Evolutionary conservation across 2,329 filamentous ascomycete species (phyloP), one percentile per base, ranked within the genome.

Genomic region (Hypoxylon sp.): DNA sequence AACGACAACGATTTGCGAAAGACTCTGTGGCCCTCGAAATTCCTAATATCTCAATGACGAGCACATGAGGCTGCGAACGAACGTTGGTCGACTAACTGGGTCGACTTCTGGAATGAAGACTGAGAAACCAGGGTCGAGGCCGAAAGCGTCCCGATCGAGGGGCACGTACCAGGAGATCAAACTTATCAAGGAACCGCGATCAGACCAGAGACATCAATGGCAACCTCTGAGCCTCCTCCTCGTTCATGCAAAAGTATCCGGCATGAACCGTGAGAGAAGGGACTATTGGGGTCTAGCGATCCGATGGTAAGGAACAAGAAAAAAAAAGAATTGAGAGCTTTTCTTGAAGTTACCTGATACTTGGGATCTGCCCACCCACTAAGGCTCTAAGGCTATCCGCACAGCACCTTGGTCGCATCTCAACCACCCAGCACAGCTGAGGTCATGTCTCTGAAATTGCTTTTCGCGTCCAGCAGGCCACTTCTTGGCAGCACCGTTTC

Each of bases 131-230:
- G 65, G 61, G 63, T 54, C 40, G 48, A 61, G 68, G 46, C 65
- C 65, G 62, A 44, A 66, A 56, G 55, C 65, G 69, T 73, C 55
- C 71, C 67, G 49, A 53, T 56, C 61, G 71, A 73, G 60, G 69
- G 70, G 69, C 64, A 68, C 58, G 71, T 70, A 70, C 56, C 59
- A 61, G 69, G 20, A 66, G 73, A 74, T 76, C 63, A 73, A 73
- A 75, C 74, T 67, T 65, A 61, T 67, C 67, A 55, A 70, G 55
- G 56, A 64, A 62, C 50, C 46, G 42, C 68, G 64, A 72, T 71
- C 67, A 64, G 61, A 60, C 60, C 25, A 55, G 55, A 72, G 58
- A 50, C 51, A 59, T 63, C 42, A 69, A 72, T 69, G 56, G 48
- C 51, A 69, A 61, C 59, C 61, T 68, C 70, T 63, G 49, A 71